Evolutionary conservation across 2,329 filamentous ascomycete species (phyloP), one percentile per base, ranked within the genome.

Genomic region (Fusarium oligoseptatum): DNA sequence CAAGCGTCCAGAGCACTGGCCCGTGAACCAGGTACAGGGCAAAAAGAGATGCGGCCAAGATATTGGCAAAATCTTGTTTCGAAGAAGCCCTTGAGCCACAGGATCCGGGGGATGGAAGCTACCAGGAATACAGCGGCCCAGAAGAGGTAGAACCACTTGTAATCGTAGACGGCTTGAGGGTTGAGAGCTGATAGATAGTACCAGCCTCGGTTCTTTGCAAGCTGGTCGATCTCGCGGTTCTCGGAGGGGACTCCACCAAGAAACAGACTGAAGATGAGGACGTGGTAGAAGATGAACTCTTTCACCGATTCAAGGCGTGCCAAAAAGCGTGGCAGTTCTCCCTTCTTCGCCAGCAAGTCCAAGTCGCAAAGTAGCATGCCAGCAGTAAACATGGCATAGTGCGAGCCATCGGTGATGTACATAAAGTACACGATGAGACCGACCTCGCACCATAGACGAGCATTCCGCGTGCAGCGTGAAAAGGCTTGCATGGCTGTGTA

Each of bases 121-220:
- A 94, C 87, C 0, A 92, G 79, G 62, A 91, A 85, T 27, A 85
- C 83, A 1, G 91, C 86, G 1, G 90, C 91, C 83, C 87, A 89
- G 78, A 91, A 91, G 3, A 93, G 85, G 78, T 87, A 93, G 81
- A 92, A 92, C 90, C 90, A 93, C 80, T 92, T 93, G 78, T 86
- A 87, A 78, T 92, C 90, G 74, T 86, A 92, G 12, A 91, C 88
- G 1, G 91, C 91, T 77, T 92, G 90, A 0, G 91, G 90, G 69
- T 92, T 92, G 66, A 93, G 83, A 68, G 85, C 86, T 0, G 90
- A 90, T 15, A 92, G 81, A 72, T 85, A 90, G 71, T 87, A 86
- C 90, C 91, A 93, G 3, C 91, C 91, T 0, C 89, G 87, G 17
- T 87, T 90, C 27, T 84, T 84, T 27, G 84, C 82, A 2, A 93